Conservation (phyloP, 129 eudicot genomes). For the Rutidosis leptorrhynchoides region DNA sequence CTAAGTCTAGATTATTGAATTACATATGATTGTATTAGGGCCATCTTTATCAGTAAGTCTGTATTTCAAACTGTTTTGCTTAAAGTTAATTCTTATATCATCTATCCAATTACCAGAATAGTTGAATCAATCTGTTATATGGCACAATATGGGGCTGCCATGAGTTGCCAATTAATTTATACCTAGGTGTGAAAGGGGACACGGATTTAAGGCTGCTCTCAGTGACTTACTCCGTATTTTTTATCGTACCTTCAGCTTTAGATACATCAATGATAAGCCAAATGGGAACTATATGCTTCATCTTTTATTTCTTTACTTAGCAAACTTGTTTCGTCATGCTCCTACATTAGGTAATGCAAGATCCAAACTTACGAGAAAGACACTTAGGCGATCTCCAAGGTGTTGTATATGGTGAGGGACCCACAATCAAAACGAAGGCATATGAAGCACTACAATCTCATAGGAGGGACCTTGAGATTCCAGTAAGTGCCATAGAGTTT, state of each 20-base stretch:
- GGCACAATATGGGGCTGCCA: not conserved
- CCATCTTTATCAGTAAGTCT: conserved; percentile 13
- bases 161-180: conserved; percentile 9
- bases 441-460: conserved; percentile 53
- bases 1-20: not conserved
- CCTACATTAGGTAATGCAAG: conserved; percentile 62
- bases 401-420: conserved; percentile 46
- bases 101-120: conserved; percentile 6
- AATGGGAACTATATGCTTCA: not conserved
- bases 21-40: not conserved
- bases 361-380: conserved; percentile 72
- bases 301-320: not conserved
- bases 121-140: conserved; percentile 5
- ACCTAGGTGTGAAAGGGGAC: not conserved
- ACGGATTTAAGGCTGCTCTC: not conserved
- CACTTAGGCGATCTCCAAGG: conserved; percentile 95
- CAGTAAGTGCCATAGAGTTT: conserved; percentile 43
- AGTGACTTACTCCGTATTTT: conserved; percentile 1
- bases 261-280: not conserved
- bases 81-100: not conserved
- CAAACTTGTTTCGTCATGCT: conserved; percentile 10
- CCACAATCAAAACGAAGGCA: conserved; percentile 55
- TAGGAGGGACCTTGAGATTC: conserved; percentile 62
- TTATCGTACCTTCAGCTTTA: conserved; percentile 6
- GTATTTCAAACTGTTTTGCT: not conserved